Evolutionary conservation across 2,329 filamentous ascomycete genomes (phyloP).

Genomic region (Lachnellula cervina): DNA sequence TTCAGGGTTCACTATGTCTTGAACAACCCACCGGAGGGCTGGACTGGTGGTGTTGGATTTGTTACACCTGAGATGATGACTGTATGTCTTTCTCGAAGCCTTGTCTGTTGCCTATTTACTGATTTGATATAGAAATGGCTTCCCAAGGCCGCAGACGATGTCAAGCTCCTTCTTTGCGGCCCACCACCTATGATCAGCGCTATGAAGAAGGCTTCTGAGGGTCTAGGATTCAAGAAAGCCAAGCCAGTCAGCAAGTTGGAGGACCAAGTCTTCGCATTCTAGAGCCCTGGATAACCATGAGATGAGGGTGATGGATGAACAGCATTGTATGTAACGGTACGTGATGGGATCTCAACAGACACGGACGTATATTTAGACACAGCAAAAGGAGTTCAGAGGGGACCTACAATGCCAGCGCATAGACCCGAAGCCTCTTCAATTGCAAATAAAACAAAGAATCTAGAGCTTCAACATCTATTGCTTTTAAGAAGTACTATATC

Average conservation of each 20-base stretch:
- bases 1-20: conserved; percentile 93
- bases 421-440: too few species aligned
- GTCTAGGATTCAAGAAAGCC: conserved; percentile 86
- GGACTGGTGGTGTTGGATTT: conserved; percentile 90
- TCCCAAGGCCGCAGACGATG: conserved; percentile 75
- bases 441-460: neutral
- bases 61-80: conserved; percentile 95
- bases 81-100: conserved; percentile 42
- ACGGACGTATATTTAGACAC: neutral
- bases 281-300: conserved; percentile 30
- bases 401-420: too few species aligned
- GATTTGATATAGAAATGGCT: conserved; percentile 59
- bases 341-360: neutral
- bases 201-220: conserved; percentile 92
- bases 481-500: too few species aligned
- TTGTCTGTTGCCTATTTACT: conserved; percentile 14
- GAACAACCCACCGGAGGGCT: conserved; percentile 89
- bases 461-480: too few species aligned
- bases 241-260: conserved; percentile 94
- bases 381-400: neutral
- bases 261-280: conserved; percentile 97
- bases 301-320: neutral
- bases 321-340: neutral
- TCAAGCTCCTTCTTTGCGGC: conserved; percentile 92
- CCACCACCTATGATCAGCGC: conserved; percentile 95